Percentiles rank a stretch among this genome's conserved stretches.
phyloP scores from a whole-genome alignment of 192 early-diverging fungal species.

The Linnemannia schmuckeri region DNA sequence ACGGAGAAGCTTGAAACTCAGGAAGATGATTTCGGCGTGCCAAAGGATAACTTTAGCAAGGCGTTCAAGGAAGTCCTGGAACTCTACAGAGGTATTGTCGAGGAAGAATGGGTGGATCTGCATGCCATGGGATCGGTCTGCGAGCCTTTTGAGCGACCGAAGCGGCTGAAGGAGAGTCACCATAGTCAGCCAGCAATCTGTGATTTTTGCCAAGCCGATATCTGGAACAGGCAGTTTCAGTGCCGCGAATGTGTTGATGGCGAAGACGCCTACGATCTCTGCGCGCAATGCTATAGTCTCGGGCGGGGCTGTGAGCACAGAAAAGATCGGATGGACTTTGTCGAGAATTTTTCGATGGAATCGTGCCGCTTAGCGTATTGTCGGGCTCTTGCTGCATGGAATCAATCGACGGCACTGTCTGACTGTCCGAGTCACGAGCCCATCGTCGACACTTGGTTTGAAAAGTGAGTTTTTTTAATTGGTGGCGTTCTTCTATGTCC shows the following conservation, averaged over 20 bases:
- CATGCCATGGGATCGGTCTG: neutral
- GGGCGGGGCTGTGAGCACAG: constrained; percentile 48
- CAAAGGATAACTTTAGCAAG: constrained; percentile 26
- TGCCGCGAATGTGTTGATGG: constrained; percentile 18
- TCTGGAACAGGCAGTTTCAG: constrained; percentile 48
- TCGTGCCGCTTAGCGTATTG: constrained; percentile 14
- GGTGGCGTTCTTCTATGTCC: neutral
- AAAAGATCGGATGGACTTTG: constrained; percentile 21
- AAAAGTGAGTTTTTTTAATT: constrained; percentile 13
- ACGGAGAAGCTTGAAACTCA: constrained; percentile 19
- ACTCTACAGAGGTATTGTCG: constrained; percentile 30
- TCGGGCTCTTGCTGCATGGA: constrained; percentile 37
- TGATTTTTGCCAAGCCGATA: constrained; percentile 38
- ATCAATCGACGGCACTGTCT: constrained; percentile 21
- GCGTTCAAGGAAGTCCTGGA: constrained; percentile 26
- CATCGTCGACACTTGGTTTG: constrained; percentile 20
- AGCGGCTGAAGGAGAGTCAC: neutral
- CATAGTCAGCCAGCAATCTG: constrained; percentile 32
- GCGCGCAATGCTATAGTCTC: constrained; percentile 16
- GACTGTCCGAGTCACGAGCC: constrained; percentile 3
- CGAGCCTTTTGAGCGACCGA: constrained; percentile 18
- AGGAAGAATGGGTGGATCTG: constrained; percentile 47
- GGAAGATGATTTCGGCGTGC: neutral
- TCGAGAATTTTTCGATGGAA: constrained; percentile 39
- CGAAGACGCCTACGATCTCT: constrained; percentile 31